Evolutionary conservation across 2,329 filamentous ascomycete genomes (phyloP).

Genomic region (Paraphaeosphaeria sporulosa): DNA sequence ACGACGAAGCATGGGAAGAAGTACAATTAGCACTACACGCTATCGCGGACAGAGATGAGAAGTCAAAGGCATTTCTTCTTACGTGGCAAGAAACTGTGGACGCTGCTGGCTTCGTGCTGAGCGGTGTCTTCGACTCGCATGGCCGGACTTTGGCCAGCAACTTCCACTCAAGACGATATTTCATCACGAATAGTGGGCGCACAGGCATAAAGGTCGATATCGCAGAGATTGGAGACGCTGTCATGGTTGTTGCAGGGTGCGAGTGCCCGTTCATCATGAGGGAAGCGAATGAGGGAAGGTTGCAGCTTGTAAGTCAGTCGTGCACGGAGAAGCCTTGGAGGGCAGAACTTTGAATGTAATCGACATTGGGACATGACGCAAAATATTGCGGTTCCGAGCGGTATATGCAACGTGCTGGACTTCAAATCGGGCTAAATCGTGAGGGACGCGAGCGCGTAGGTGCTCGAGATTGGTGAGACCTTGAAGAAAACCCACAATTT

Average conservation of each 20-base stretch:
- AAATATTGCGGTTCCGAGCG: too few relatives aligned
- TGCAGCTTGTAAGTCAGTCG: neutral
- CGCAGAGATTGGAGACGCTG: neutral
- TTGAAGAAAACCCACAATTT: neutral
- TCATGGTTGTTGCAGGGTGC: neutral
- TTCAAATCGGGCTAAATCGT: neutral
- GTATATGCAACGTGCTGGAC: too few relatives aligned
- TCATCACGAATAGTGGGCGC: neutral
- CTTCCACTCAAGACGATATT: neutral
- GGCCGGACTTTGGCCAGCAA: neutral
- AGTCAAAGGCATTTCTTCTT: neutral
- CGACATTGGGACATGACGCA: neutral
- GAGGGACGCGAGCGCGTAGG: neutral
- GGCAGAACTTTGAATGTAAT: neutral
- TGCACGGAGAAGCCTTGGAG: neutral
- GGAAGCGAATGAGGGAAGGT: neutral
- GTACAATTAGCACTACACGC: neutral
- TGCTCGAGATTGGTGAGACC: neutral
- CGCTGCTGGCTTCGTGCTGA: neutral
- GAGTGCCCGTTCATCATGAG: slow-evolving; percentile 3
- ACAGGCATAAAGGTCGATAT: neutral
- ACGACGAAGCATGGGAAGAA: neutral
- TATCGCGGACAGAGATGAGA: neutral
- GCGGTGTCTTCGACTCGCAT: neutral
- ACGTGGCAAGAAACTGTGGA: neutral